phyloP scores from a whole-genome alignment of 805 yeast species.

The Candida bentonensis region DNA sequence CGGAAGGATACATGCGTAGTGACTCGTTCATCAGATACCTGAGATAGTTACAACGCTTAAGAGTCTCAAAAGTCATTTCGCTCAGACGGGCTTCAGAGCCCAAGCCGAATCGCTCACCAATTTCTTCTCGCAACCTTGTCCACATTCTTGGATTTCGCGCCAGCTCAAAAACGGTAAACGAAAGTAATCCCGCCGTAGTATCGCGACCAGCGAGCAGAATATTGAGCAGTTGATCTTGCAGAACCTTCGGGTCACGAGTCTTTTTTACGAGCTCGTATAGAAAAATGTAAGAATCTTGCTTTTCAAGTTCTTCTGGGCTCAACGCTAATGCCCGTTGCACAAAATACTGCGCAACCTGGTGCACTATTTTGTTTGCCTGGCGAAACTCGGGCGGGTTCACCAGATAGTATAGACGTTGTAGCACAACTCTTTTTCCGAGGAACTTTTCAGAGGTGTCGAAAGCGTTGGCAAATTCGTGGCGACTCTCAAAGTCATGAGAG shows the following conservation, averaged over 20 bases:
- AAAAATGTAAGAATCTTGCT: slow-evolving; percentile 13
- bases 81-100: slow-evolving; percentile 9
- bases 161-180: slow-evolving; percentile 26
- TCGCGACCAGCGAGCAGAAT: slow-evolving; percentile 33
- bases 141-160: slow-evolving; percentile 19
- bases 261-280: slow-evolving; percentile 6
- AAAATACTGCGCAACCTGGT: slow-evolving; percentile 26
- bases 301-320: slow-evolving; percentile 4
- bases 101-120: slow-evolving; percentile 17
- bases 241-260: slow-evolving; percentile 19
- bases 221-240: slow-evolving; percentile 30
- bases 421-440: slow-evolving; percentile 9
- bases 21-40: slow-evolving; percentile 28
- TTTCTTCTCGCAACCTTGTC: slow-evolving; percentile 19
- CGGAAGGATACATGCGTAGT: slow-evolving; percentile 31
- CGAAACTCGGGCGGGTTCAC: slow-evolving; percentile 18
- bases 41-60: slow-evolving; percentile 28
- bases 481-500: slow-evolving; percentile 8
- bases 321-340: slow-evolving; percentile 25
- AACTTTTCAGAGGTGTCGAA: slow-evolving; percentile 12
- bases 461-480: slow-evolving; percentile 12
- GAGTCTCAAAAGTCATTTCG: slow-evolving; percentile 23
- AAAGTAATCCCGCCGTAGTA: slow-evolving; percentile 31
- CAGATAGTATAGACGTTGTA: slow-evolving; percentile 12
- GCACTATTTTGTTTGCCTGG: slow-evolving; percentile 19